These are phyloP conservation scores for Zygoascus flipseniorum DNA, from an alignment of 805 yeast genomes.

Conservation along the genomic window DNA sequence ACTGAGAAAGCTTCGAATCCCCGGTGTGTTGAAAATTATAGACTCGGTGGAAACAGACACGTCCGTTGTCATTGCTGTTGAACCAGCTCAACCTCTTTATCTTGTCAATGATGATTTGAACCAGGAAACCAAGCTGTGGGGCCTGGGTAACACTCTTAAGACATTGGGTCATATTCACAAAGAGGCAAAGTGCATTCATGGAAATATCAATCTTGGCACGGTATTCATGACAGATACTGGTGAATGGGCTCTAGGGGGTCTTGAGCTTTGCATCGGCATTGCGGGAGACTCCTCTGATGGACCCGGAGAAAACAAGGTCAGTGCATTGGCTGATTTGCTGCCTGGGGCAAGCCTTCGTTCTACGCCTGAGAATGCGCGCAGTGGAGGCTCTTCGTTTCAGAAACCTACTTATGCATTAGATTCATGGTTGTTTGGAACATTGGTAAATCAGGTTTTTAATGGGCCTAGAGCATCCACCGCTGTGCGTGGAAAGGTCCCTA, in stretches of 20 bases:
- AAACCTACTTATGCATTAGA: constrained; percentile 36
- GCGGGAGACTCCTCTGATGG: constrained; percentile 17
- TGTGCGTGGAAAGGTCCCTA: constrained; percentile 11
- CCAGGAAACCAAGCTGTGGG: constrained; percentile 38
- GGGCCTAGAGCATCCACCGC: constrained; percentile 11
- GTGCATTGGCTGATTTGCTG: constrained; percentile 29
- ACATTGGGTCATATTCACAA: constrained; percentile 51
- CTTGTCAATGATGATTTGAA: constrained; percentile 27
- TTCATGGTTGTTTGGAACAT: constrained; percentile 53
- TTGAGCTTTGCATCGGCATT: constrained; percentile 51
- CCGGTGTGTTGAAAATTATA: constrained; percentile 55
- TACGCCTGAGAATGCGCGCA: constrained; percentile 47
- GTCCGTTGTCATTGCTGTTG: constrained; percentile 54
- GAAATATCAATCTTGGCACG: constrained; percentile 47
- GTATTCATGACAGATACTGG: constrained; percentile 62
- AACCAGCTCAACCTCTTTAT: constrained; percentile 49
- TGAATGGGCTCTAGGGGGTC: constrained; percentile 79
- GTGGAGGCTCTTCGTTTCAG: constrained; percentile 36
- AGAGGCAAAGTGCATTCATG: constrained; percentile 52
- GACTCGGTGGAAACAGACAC: constrained; percentile 60
- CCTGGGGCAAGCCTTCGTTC: constrained; percentile 26
- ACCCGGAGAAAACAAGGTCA: constrained; percentile 17
- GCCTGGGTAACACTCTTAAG: constrained; percentile 43
- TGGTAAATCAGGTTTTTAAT: constrained; percentile 42
- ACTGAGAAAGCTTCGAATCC: constrained; percentile 52